These are phyloP conservation scores for Aegilops longissima DNA, from an alignment of 176 grass and related monocot genomes.

Conservation along the genomic window DNA sequence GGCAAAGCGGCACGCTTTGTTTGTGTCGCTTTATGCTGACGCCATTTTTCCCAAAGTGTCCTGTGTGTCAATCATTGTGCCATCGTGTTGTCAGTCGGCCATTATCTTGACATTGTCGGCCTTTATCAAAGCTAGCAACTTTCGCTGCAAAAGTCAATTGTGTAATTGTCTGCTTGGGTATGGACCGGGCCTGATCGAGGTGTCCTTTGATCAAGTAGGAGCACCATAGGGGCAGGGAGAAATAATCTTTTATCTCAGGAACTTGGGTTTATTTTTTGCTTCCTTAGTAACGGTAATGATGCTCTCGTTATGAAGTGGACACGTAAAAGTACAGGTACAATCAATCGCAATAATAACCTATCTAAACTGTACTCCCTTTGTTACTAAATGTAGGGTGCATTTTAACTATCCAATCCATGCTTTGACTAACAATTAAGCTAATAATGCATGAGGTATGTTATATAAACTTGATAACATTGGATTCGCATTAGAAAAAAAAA, in stretches of 20 bases:
- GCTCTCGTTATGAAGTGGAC: background rate
- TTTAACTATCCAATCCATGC: background rate
- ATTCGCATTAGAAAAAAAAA: background rate
- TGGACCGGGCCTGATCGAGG: background rate
- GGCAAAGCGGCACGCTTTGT: background rate
- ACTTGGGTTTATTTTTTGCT: conserved; percentile 4
- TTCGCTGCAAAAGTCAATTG: background rate
- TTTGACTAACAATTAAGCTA: background rate
- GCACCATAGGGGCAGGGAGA: background rate
- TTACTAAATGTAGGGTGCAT: background rate
- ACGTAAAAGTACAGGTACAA: background rate
- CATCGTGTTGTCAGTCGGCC: background rate
- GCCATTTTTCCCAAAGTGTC: background rate
- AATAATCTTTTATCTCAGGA: background rate
- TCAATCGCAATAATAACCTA: background rate
- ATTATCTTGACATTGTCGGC: background rate
- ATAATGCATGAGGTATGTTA: background rate
- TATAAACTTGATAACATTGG: background rate
- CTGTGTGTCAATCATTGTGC: background rate
- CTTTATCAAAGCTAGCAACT: background rate
- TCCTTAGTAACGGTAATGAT: background rate
- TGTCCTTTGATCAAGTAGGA: background rate
- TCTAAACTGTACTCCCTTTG: background rate
- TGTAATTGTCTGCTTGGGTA: background rate
- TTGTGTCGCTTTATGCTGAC: background rate